phyloP scores from a whole-genome alignment of 768 basidiomycete species.

The Boletus sp. region DNA sequence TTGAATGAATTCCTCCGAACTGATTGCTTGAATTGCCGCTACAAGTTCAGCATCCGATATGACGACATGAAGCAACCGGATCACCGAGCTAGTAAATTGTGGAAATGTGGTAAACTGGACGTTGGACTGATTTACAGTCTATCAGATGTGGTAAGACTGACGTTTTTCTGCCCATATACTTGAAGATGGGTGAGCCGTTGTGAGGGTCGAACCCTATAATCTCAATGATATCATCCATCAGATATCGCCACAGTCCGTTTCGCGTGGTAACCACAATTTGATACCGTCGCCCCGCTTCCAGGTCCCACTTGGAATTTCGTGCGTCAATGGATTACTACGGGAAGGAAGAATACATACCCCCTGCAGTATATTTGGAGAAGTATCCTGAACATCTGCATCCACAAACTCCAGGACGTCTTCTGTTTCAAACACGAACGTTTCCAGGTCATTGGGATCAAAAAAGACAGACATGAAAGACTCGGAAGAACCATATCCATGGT shows the following conservation, averaged over 20 bases:
- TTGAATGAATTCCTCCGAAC: neutral
- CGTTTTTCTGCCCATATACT: constrained; percentile 8
- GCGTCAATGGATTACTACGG: neutral
- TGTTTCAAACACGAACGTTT: constrained; percentile 7
- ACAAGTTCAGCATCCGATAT: constrained; percentile 9
- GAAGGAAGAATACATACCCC: neutral
- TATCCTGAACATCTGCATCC: neutral
- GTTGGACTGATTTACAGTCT: neutral
- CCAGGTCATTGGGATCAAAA: constrained; percentile 3
- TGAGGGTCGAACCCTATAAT: constrained; percentile 13
- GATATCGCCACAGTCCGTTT: constrained; percentile 18
- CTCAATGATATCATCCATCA: constrained; percentile 14
- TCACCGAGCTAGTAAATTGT: neutral
- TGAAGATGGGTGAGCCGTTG: constrained; percentile 10
- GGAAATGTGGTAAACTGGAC: neutral
- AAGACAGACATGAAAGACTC: constrained; percentile 3
- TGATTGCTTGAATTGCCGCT: neutral
- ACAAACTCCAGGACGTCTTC: constrained; percentile 12
- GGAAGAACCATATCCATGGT: constrained; percentile 11
- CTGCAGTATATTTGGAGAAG: neutral
- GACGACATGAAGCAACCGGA: neutral
- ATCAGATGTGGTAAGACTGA: neutral
- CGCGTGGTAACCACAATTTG: constrained; percentile 13
- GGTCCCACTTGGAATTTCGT: constrained; percentile 1
- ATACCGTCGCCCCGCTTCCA: constrained; percentile 9